Conservation (phyloP, 148 eudicot genomes). For the Fallopia convolvulus region DNA sequence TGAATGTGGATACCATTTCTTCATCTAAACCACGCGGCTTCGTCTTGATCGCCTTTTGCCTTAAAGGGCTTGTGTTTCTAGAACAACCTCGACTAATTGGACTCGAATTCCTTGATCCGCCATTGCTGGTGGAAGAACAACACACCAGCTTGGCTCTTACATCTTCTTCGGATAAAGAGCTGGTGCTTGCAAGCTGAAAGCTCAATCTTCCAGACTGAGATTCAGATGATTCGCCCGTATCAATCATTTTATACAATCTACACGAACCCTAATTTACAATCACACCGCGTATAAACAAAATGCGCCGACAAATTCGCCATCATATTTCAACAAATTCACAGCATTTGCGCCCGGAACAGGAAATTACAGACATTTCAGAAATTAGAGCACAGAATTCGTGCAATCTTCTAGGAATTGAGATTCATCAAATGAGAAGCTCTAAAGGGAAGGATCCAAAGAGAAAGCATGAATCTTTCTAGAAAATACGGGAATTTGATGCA, state of each 20-base stretch:
- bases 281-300: neutral
- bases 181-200: constrained; percentile 21
- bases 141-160: constrained; percentile 32
- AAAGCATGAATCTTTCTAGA: neutral
- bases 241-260: constrained; percentile 27
- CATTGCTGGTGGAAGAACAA: constrained; percentile 31
- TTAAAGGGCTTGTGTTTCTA: constrained; percentile 80
- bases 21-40: constrained; percentile 92
- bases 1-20: constrained; percentile 56
- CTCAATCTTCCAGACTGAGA: constrained; percentile 25
- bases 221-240: constrained; percentile 50
- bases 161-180: constrained; percentile 23
- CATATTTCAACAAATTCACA: neutral
- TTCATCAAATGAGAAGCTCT: neutral
- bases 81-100: constrained; percentile 64
- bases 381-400: neutral
- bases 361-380: neutral
- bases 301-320: neutral
- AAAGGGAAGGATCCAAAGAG: neutral
- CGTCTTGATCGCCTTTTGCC: constrained; percentile 71
- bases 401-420: neutral
- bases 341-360: neutral
- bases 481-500: neutral
- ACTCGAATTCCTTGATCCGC: constrained; percentile 50
- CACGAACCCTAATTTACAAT: constrained; percentile 1